phyloP scores from a whole-genome alignment of 2,329 filamentous ascomycete genomes.

The Leptoxyphium fumago region DNA sequence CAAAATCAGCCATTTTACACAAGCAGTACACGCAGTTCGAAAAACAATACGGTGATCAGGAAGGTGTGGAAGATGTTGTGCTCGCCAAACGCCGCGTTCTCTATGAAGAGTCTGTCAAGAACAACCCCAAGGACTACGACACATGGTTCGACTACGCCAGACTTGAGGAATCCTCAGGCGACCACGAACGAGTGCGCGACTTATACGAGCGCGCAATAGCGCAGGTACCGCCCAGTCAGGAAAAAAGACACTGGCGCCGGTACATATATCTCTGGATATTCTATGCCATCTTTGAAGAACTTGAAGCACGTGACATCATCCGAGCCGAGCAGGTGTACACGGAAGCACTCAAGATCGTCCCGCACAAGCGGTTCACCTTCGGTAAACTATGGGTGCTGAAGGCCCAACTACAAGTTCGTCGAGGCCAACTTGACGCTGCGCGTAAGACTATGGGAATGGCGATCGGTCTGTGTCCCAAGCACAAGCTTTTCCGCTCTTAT shows the following conservation, averaged over 20 bases:
- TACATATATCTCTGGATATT: slow-evolving; percentile 99
- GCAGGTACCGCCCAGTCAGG: slow-evolving; percentile 84
- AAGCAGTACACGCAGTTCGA: slow-evolving; percentile 95
- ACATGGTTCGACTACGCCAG: slow-evolving; percentile 92
- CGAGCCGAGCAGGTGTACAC: slow-evolving; percentile 82
- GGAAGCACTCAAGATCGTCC: slow-evolving; percentile 73
- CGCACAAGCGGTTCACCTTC: slow-evolving; percentile 95
- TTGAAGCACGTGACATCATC: slow-evolving; percentile 61
- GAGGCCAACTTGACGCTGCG: slow-evolving; percentile 63
- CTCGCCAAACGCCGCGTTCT: slow-evolving; percentile 83
- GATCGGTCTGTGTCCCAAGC: slow-evolving; percentile 90
- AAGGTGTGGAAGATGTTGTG: slow-evolving; percentile 90
- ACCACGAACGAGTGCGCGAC: slow-evolving; percentile 72
- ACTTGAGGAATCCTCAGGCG: slow-evolving; percentile 73
- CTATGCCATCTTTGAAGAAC: slow-evolving; percentile 91
- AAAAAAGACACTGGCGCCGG: slow-evolving; percentile 91
- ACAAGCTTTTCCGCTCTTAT: slow-evolving; percentile 87
- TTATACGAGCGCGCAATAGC: slow-evolving; percentile 93
- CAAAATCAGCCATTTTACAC: slow-evolving; percentile 70
- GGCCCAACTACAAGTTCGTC: slow-evolving; percentile 83
- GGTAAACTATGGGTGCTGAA: slow-evolving; percentile 92
- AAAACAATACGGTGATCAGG: slow-evolving; percentile 88
- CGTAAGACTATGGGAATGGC: slow-evolving; percentile 81
- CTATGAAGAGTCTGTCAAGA: slow-evolving; percentile 87
- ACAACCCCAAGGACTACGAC: slow-evolving; percentile 94